A percentile compares a stretch with the other conserved stretches of the same genome.
Conservation (phyloP, 495 filamentous ascomycete species). For the Hypoxylon cercidicola region DNA sequence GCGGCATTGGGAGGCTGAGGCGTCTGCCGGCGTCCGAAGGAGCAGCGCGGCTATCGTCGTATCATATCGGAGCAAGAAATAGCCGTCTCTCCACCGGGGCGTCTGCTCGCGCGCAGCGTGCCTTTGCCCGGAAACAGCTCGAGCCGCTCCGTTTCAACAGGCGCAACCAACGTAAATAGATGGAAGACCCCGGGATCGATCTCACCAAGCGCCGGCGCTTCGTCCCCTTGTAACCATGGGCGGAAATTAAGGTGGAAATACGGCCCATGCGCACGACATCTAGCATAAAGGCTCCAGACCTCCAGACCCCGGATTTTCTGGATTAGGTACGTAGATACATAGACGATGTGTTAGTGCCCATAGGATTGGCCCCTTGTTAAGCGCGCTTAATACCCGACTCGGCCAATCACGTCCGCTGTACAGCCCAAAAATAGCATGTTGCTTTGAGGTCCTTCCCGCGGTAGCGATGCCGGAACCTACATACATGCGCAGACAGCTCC, state of each 20-base stretch:
- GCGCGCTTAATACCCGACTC: constrained; percentile 20
- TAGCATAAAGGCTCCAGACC: no score
- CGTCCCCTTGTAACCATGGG: neutral
- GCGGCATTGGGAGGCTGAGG: constrained; percentile 39
- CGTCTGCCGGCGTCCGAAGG: constrained; percentile 16
- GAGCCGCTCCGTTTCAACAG: constrained; percentile 40
- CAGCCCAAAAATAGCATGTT: constrained; percentile 29
- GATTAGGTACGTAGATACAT: neutral
- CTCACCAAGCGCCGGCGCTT: constrained; percentile 30
- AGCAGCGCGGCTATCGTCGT: constrained; percentile 35
- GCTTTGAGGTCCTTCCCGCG: constrained; percentile 2
- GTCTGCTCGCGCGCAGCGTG: neutral
- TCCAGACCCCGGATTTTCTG: constrained; percentile 20
- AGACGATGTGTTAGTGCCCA: no score
- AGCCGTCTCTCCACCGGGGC: constrained; percentile 8
- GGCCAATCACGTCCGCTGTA: constrained; percentile 11
- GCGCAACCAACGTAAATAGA: constrained; percentile 16
- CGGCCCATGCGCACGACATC: no score
- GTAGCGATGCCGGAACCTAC: neutral
- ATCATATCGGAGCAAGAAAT: constrained; percentile 8
- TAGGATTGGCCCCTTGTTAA: constrained; percentile 1
- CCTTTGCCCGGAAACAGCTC: neutral
- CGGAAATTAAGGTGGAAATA: constrained; percentile 5
- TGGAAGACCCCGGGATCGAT: constrained; percentile 4
- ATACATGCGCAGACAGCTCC: neutral